Evolutionary conservation across 352 stramenopile species (phyloP), one percentile per base, ranked within the genome.

Genomic region (Pythium chondricola): DNA sequence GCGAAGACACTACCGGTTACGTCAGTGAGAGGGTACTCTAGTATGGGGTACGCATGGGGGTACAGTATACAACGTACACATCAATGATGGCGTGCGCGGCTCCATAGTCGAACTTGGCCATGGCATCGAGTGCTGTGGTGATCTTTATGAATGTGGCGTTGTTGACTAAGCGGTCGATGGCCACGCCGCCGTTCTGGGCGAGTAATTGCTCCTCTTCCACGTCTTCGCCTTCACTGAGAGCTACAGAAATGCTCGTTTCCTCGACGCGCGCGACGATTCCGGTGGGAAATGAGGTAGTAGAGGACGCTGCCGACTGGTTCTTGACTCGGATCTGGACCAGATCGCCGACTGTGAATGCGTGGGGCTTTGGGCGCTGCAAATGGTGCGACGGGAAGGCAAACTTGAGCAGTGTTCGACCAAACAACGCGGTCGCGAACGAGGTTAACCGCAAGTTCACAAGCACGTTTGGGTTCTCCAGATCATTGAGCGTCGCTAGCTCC

Each of bases 131-230:
- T 24, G 66, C 69, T 24, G 49, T 65, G 0, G 66, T 67, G 38
- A 95, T 61, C 52, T 93, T 93, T 35, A 64, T 38, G 48, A 90
- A 92, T 10, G 84, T 95, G 16, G 82, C 82, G 39, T 89, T 89
- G 61, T 95, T 96, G 25, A 84, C 78, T 9, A 96, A 57, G 27
- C 82, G 73, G 46, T 96, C 85, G 18, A 96, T 56, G 16, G 79
- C 83, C 3, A 92, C 46, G 0, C 18, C 35, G 33, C 31, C 39
- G 35, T 10, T 48, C 20, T 63, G 49, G 6, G 44, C 26, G 8
- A 73, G 43, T 29, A 82, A 43, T 10, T 76, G 61, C 30, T 71
- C 50, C 39, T 79, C 71, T 5, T 90, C 76, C 25, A 78, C 48
- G 10, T 87, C 70, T 8, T 89, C 58, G 3, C 80, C 58, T 8